Base-by-base conservation (phyloP, 129 eudicot genomes). In the Erigeron canadensis region DNA sequence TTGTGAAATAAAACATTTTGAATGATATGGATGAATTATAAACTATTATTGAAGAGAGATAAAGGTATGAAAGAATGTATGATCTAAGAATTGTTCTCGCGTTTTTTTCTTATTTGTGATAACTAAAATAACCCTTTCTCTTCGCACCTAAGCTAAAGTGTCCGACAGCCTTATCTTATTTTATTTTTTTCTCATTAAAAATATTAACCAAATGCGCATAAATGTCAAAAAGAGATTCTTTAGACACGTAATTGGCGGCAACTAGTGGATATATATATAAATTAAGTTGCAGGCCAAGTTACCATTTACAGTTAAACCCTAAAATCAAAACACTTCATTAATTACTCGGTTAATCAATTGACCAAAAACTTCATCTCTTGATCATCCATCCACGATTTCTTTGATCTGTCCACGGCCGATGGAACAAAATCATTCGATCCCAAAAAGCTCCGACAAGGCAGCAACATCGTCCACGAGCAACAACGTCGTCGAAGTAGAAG, bases 271-370 rank as follows among this genome's bases (percentile, higher is more conserved):
- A 16, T 69, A 69, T 69, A 69, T 54, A 51, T 65, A 66, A 34
- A 23, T 55, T 60, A 42, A 72, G 46, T 21, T 73, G 75, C 81
- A 69, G 63, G 75, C 81, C 81, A 37, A 69, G 17, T 53, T 69
- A 50, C 9, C 72, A 45, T 67, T 10, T 47, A 67, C 57, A 46
- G 71, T 64, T 21, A 63, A 51, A 57, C 71, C 72, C n/a, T n/a
- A n/a, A n/a, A n/a, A n/a, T n/a, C 53, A 22, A 53, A 19, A 22
- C 4, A 2, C 19, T 59, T 11, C 65, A 50, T 53, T 48, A n/a
- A n/a, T n/a, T n/a, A n/a, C n/a, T n/a, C n/a, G n/a, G n/a, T n/a
- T n/a, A 56, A 34, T 13, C 63, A 64, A 3, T 77, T 77, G 81
- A 69, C 80, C 75, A 59, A 39, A n/a, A n/a, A n/a, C n/a, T n/a